A percentile compares a stretch with the other conserved stretches of the same genome.
These are phyloP conservation scores for Fusarium odoratissimum DNA, from an alignment of 2,329 filamentous ascomycete genomes.

Conservation along the genomic window DNA sequence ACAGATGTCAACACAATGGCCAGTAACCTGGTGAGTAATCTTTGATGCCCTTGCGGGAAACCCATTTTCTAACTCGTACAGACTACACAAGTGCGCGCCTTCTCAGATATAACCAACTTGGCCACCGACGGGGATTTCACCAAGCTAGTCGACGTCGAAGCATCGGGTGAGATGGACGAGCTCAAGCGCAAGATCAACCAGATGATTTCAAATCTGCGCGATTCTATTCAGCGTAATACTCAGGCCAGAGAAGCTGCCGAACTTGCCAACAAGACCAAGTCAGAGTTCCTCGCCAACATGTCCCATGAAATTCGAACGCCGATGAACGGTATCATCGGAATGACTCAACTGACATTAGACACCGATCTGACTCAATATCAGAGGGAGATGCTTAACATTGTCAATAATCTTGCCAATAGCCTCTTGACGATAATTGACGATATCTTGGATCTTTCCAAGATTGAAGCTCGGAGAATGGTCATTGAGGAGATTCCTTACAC, in stretches of 20 bases:
- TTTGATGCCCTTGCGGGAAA: not conserved
- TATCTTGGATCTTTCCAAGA: conserved; percentile 79
- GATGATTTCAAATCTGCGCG: conserved; percentile 95
- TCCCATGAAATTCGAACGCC: conserved; percentile 97
- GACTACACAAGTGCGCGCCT: conserved; percentile 96
- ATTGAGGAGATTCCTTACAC: conserved; percentile 99
- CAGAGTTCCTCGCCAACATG: conserved; percentile 98
- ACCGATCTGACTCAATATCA: conserved; percentile 95
- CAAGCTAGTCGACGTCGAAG: conserved; percentile 95
- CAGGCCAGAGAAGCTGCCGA: conserved; percentile 96
- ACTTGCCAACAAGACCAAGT: conserved; percentile 97
- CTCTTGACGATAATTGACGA: conserved; percentile 96
- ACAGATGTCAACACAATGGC: conserved; percentile 97
- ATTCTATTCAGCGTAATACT: conserved; percentile 97
- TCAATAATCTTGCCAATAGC: conserved; percentile 96
- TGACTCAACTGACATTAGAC: conserved; percentile 96
- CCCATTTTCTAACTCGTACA: conserved; percentile 54
- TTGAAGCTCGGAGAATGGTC: conserved; percentile 97
- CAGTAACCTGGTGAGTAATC: conserved; percentile 66
- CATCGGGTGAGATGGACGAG: conserved; percentile 98
- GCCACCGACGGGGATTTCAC: conserved; percentile 98
- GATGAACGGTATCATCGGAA: conserved; percentile 97
- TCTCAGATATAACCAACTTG: conserved; percentile 97
- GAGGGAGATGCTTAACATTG: conserved; percentile 97
- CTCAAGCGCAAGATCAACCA: conserved; percentile 99